Evolutionary conservation across 352 stramenopile species (phyloP).

Genomic region (Phytophthora citrophthora): DNA sequence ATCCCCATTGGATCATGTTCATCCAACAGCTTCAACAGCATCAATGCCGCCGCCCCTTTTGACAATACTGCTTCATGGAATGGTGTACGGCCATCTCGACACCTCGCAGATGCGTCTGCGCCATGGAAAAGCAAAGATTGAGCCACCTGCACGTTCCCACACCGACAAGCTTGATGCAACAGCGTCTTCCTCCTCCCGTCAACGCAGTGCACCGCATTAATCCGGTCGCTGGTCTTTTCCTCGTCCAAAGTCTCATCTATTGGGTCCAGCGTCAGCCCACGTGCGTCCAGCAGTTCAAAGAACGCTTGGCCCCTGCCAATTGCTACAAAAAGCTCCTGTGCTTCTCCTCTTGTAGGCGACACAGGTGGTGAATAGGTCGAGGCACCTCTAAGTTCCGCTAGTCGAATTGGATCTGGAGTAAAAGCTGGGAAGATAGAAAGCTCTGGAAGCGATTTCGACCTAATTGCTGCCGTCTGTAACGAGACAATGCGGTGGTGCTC

Average conservation of each 20-base stretch:
- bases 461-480: slow-evolving; percentile 6
- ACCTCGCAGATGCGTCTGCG: slow-evolving; percentile 42
- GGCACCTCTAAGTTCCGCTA: slow-evolving; percentile 20
- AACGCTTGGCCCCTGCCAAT: slow-evolving; percentile 28
- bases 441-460: slow-evolving; percentile 6
- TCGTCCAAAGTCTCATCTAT: background rate
- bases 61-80: slow-evolving; percentile 67
- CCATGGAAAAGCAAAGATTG: slow-evolving; percentile 68
- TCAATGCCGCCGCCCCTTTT: slow-evolving; percentile 27
- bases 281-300: slow-evolving; percentile 35
- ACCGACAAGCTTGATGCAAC: slow-evolving; percentile 68
- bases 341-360: slow-evolving; percentile 16
- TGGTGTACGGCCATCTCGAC: slow-evolving; percentile 55
- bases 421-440: slow-evolving; percentile 35
- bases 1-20: slow-evolving; percentile 58
- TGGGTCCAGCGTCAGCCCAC: slow-evolving; percentile 15
- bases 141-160: slow-evolving; percentile 55
- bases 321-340: slow-evolving; percentile 32
- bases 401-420: slow-evolving; percentile 19
- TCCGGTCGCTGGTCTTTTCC: slow-evolving; percentile 1
- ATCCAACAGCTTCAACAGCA: slow-evolving; percentile 55
- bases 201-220: slow-evolving; percentile 53
- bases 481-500: slow-evolving; percentile 5
- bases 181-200: slow-evolving; percentile 65
- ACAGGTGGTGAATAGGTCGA: slow-evolving; percentile 22